Base-by-base conservation (phyloP, 805 yeast species). In the Lipomyces yamadae region DNA sequence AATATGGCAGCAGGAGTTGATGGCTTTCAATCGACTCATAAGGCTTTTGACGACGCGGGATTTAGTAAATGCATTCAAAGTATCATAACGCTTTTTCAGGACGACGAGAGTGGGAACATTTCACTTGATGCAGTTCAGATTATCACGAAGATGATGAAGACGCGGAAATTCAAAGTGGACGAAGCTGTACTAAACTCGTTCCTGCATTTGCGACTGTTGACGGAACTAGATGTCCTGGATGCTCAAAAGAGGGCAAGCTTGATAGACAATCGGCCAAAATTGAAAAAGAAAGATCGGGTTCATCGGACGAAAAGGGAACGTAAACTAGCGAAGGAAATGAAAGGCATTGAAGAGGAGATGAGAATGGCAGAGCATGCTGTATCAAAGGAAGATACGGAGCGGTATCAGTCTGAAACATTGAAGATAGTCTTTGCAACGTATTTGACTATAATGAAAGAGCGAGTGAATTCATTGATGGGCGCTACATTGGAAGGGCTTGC, bases 401-500 rank as follows among this genome's bases (percentile, higher is more conserved):
- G 85, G 70, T 85, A 83, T 73, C 99, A 95, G 78, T 89, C 95
- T 0, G 92, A 92, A 72, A 88, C 92, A 4, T 81, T 95, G 68
- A 91, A 91, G 75, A 78, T 84, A 74, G 81, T 92, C 35, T 81
- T 95, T 67, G 83, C 88, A 0, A 78, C 91, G 29, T 95, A 95
- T 76, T 80, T 95, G 71, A 92, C 90, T 70, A 85, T 94, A 37
- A 81, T 95, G 69, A 89, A 85, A 76, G 83, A 83, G 18, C 83
- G 86, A 56, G 84, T 87, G 24, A 84, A 86, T 50, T 83, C 85
- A 24, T 80, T 95, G 62, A 87, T 92, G 82, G 97, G 96, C 6
- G 83, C 94, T 0, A 96, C 94, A 0, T 81, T 95, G 63, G 98
- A 95, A 79, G 98, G 98, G 2, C 79, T 95, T 64, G 90, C 98